Conservation (phyloP, 352 stramenopile species). For the Phytophthora litchii region DNA sequence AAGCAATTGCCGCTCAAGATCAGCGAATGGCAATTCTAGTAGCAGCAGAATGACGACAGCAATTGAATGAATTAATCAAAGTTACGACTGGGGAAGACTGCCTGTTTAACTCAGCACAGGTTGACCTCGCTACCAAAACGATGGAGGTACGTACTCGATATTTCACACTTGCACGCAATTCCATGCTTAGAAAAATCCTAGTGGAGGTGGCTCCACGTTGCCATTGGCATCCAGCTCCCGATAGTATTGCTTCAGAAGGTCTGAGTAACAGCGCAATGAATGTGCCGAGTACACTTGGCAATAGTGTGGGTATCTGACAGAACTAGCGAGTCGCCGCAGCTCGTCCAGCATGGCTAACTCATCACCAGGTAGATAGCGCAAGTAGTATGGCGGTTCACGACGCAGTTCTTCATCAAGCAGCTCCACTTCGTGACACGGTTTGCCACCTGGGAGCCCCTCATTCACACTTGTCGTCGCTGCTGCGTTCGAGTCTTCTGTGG, state of each 20-base stretch:
- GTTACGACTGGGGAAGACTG: background rate
- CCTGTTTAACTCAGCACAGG: background rate
- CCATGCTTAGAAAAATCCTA: constrained; percentile 50
- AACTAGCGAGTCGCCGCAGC: constrained; percentile 55
- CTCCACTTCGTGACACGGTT: constrained; percentile 62
- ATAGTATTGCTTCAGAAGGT: constrained; percentile 78
- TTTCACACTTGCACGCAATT: background rate
- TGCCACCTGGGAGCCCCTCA: constrained; percentile 60
- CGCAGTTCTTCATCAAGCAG: constrained; percentile 59
- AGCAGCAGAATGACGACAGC: background rate
- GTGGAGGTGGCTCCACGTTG: constrained; percentile 52
- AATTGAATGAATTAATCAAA: constrained; percentile 15
- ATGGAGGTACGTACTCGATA: background rate
- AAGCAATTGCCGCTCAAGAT: background rate
- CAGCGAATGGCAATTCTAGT: background rate
- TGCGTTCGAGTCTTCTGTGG: constrained; percentile 41
- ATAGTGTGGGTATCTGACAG: constrained; percentile 57
- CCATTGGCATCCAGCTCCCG: constrained; percentile 47
- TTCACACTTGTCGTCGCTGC: constrained; percentile 50
- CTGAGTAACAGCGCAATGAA: constrained; percentile 67
- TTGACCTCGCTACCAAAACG: background rate
- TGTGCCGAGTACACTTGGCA: constrained; percentile 63
- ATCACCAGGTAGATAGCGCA: constrained; percentile 70
- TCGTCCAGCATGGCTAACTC: constrained; percentile 69
- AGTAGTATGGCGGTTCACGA: constrained; percentile 73